phyloP scores from a whole-genome alignment of 225 moss, liverwort and hornwort species.

The Pseudoscleropodium purum region DNA sequence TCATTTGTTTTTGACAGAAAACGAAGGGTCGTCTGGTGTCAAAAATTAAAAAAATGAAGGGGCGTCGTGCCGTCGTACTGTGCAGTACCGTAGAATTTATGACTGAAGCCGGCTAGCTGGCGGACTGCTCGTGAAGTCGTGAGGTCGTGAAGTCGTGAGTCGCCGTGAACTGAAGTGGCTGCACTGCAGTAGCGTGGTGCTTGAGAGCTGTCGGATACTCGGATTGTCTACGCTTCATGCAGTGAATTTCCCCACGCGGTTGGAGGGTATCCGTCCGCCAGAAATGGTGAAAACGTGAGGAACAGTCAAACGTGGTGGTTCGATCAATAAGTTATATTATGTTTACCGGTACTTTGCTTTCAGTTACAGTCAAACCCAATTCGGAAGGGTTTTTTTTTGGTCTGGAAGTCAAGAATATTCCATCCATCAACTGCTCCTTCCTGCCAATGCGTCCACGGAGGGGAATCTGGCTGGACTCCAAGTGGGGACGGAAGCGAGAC shows the following conservation, averaged over 20 bases:
- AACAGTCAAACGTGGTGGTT: background rate
- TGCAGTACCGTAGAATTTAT: background rate
- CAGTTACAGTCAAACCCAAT: background rate
- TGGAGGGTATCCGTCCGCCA: background rate
- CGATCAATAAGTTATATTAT: background rate
- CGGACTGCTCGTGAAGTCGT: background rate
- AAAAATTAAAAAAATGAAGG: background rate
- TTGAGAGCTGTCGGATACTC: background rate
- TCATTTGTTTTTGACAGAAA: background rate
- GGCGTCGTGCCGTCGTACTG: background rate
- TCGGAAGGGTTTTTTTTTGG: background rate
- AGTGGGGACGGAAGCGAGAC: background rate
- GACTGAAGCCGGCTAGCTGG: background rate
- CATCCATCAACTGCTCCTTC: background rate
- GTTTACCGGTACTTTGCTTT: background rate
- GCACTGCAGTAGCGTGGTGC: background rate
- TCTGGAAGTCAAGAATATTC: background rate
- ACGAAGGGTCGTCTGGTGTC: no score
- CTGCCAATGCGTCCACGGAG: background rate
- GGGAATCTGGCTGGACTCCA: background rate
- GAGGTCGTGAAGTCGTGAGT: background rate
- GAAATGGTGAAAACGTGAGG: background rate
- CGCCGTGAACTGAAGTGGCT: background rate
- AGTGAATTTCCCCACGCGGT: background rate
- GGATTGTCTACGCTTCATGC: background rate